These are phyloP conservation scores for Pinus albicaulis DNA, from an alignment of 75 land plant species.

Conservation along the genomic window DNA sequence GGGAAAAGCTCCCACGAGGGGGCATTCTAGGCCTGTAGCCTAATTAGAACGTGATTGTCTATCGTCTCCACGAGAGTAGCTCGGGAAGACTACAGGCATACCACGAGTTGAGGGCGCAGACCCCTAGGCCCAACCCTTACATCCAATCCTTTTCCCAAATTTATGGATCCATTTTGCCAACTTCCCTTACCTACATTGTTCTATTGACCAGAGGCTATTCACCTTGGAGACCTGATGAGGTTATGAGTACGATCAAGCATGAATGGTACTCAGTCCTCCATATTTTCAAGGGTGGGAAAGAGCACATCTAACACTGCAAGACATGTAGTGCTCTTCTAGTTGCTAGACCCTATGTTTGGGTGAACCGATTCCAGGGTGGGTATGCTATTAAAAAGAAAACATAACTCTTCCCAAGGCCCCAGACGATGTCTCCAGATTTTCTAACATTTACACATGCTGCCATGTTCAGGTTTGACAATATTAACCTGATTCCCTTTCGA, in stretches of 20 bases:
- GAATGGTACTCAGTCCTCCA: not conserved
- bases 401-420: not conserved
- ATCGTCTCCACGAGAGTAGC: not conserved
- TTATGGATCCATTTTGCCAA: conserved; percentile 32
- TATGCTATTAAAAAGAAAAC: not conserved
- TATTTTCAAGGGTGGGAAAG: not conserved
- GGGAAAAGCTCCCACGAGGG: not conserved
- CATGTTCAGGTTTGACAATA: not conserved
- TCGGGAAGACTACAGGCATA: not conserved
- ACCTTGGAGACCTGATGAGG: conserved; percentile 33
- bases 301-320: conserved; percentile 3
- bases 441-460: not conserved
- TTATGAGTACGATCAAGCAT: conserved; percentile 25
- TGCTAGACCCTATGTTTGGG: conserved; percentile 19
- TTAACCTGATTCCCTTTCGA: not conserved
- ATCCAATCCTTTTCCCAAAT: not conserved
- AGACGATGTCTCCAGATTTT: not conserved
- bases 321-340: not conserved
- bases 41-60: not conserved
- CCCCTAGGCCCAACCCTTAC: not conserved
- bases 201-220: conserved; percentile 46
- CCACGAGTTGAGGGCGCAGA: not conserved
- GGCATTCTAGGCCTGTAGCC: not conserved
- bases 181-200: conserved; percentile 61
- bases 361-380: conserved; percentile 6